Evolutionary conservation across 352 stramenopile genomes (phyloP), one percentile per base, ranked within the genome.

Genomic region (Globisporangium cystogenes): DNA sequence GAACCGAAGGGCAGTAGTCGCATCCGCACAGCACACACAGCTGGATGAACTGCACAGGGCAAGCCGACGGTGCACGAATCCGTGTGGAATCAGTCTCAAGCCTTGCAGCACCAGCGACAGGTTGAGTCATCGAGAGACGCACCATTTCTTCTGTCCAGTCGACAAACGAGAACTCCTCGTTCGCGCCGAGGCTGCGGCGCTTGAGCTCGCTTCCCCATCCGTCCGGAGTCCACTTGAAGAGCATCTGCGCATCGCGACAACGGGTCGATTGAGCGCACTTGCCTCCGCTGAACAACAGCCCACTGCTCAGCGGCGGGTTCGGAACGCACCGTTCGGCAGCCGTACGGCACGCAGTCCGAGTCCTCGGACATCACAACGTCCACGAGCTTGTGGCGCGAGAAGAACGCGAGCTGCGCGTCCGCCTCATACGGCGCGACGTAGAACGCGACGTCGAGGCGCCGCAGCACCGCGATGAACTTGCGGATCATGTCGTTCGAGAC

Each of bases 291-390:
- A n/a, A n/a, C n/a, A n/a, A n/a, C n/a, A n/a, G n/a, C n/a, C n/a
- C n/a, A n/a, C n/a, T n/a, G n/a, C n/a, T n/a, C n/a, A n/a, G n/a
- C n/a, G n/a, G n/a, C n/a, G n/a, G n/a, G n/a, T n/a, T n/a, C n/a
- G n/a, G n/a, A 18, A 50, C 23, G 2, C 50, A 86, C 67, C 42
- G 74, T 86, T 29, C 72, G 75, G 72, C 93, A 98, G 8, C 95
- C 91, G 64, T 99, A 99, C 4, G 93, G 83, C 21, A 99, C 76
- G 50, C 75, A 93, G 64, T 99, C 97, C 44, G 86, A 96, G 67
- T 99, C 97, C 67, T 99, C 96, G 14, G 94, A 98, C 29, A 99
- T 94, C 26, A 99, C 94, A 0, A 87, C 76, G 57, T 99, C 96
- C 39, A 98, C 70, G 29, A 97, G 67, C 63, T 83, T 87, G 15